Evolutionary conservation across 352 stramenopile genomes (phyloP).

Genomic region (Phytophthora foliorum): DNA sequence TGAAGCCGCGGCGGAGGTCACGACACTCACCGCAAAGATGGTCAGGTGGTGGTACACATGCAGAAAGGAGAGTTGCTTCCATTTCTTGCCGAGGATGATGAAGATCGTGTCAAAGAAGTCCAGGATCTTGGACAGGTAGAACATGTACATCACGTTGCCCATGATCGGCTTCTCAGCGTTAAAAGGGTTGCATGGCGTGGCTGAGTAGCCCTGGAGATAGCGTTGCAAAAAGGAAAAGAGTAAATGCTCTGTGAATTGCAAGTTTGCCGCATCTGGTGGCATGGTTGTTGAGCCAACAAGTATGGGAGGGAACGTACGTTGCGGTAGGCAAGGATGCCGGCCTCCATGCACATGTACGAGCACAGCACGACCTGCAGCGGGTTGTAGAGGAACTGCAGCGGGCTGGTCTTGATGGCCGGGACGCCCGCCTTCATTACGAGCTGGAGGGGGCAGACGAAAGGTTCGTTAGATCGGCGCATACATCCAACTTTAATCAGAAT

Average conservation of each 20-base stretch:
- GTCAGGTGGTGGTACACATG: slow-evolving; percentile 99
- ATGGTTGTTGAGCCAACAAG: not conserved
- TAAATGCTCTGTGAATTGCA: slow-evolving; percentile 4
- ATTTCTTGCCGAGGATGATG: slow-evolving; percentile 98
- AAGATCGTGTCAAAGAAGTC: slow-evolving; percentile 97
- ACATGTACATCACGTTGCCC: slow-evolving; percentile 97
- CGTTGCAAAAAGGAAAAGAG: slow-evolving; percentile 10
- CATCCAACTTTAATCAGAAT: slow-evolving; percentile 28
- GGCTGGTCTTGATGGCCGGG: slow-evolving; percentile 76
- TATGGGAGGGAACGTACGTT: slow-evolving; percentile 47
- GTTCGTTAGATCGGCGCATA: slow-evolving; percentile 9
- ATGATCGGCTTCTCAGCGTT: slow-evolving; percentile 92
- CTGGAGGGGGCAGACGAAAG: slow-evolving; percentile 9
- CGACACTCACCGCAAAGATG: slow-evolving; percentile 90
- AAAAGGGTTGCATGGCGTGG: slow-evolving; percentile 95
- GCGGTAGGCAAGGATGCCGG: slow-evolving; percentile 92
- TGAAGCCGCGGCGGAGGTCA: not conserved
- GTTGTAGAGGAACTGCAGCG: slow-evolving; percentile 98
- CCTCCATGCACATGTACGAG: slow-evolving; percentile 98
- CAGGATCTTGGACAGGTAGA: slow-evolving; percentile 98
- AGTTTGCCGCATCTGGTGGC: not conserved
- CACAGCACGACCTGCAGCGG: slow-evolving; percentile 96
- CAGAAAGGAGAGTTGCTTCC: slow-evolving; percentile 97
- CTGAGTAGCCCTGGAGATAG: slow-evolving; percentile 77
- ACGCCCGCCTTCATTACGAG: slow-evolving; percentile 83